Evolutionary conservation across 2,329 filamentous ascomycete species (phyloP).

Genomic region (Beauveria medogensis): DNA sequence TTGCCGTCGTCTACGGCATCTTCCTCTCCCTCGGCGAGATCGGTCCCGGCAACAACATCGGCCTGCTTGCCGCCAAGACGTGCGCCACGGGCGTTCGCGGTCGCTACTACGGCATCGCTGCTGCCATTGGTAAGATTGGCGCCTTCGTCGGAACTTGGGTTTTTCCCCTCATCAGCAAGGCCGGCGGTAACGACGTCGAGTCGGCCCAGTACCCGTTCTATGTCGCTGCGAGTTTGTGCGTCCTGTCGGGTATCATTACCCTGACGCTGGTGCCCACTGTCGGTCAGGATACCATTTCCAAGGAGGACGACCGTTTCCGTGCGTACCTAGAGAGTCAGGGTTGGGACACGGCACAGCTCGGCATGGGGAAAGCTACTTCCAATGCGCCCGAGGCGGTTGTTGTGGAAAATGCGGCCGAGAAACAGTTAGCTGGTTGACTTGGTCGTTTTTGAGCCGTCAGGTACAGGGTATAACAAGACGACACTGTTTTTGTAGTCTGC

Average conservation of each 20-base stretch:
- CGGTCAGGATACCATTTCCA: conserved; percentile 74
- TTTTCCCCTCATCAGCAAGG: conserved; percentile 63
- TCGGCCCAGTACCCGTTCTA: conserved; percentile 83
- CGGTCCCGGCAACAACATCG: conserved; percentile 87
- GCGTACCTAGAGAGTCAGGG: conserved; percentile 66
- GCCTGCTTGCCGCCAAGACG: conserved; percentile 77
- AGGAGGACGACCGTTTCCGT: conserved; percentile 70
- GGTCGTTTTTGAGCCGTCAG: too few relatives aligned
- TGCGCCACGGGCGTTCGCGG: conserved; percentile 86
- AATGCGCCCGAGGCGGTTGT: background rate
- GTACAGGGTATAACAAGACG: background rate
- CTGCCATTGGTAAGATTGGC: conserved; percentile 66
- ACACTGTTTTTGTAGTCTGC: background rate
- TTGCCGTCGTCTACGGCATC: conserved; percentile 31
- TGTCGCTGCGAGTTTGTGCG: conserved; percentile 66
- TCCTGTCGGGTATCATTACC: conserved; percentile 54
- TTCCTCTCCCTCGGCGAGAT: conserved; percentile 39
- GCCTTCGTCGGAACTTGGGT: conserved; percentile 83
- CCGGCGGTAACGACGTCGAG: conserved; percentile 44
- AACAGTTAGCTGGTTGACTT: background rate
- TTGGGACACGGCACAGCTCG: conserved; percentile 59
- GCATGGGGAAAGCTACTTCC: conserved; percentile 27
- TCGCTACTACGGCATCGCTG: conserved; percentile 61
- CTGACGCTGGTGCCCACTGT: conserved; percentile 60
- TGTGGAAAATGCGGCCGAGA: background rate